Conservation (phyloP, 1,139 yeast species). For the Geotrichum europaeum region DNA sequence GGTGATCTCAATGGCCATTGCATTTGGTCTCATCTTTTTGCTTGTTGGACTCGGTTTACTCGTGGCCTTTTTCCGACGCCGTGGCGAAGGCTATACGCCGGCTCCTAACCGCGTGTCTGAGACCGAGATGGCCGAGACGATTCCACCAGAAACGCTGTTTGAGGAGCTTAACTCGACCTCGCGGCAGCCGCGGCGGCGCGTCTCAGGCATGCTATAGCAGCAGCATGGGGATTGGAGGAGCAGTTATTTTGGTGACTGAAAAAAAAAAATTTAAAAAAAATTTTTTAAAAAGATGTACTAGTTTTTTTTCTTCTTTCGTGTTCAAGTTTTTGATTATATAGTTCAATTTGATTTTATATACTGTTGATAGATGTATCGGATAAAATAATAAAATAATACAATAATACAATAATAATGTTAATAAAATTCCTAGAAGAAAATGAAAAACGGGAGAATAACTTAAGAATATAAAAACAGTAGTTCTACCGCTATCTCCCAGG, state of each 20-base stretch:
- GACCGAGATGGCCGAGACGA: conserved; percentile 59
- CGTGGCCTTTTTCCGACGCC: conserved; percentile 45
- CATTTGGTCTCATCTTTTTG: conserved; percentile 69
- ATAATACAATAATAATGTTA: no score
- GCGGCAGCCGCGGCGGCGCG: conserved; percentile 2
- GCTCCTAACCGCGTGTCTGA: conserved; percentile 54
- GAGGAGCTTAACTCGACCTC: conserved; percentile 43
- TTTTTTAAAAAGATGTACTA: neutral
- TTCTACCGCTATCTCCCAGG: neutral
- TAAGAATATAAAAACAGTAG: no score
- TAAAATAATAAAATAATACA: neutral
- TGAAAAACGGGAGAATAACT: neutral
- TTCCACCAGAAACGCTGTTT: conserved; percentile 56
- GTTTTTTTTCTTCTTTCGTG: neutral
- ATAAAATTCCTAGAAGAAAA: no score
- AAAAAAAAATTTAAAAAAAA: neutral
- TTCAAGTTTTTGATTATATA: neutral
- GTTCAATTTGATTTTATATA: neutral
- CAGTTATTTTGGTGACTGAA: neutral
- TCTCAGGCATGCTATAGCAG: conserved; percentile 4
- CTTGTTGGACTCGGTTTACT: conserved; percentile 61
- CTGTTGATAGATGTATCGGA: neutral
- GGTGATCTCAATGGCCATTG: conserved; percentile 80
- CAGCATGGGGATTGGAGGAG: neutral
- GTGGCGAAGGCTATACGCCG: conserved; percentile 37